A percentile compares a stretch with the other conserved stretches of the same genome.
phyloP scores from a whole-genome alignment of 192 early-diverging fungal genomes.

The Helicostylum pulchrum region DNA sequence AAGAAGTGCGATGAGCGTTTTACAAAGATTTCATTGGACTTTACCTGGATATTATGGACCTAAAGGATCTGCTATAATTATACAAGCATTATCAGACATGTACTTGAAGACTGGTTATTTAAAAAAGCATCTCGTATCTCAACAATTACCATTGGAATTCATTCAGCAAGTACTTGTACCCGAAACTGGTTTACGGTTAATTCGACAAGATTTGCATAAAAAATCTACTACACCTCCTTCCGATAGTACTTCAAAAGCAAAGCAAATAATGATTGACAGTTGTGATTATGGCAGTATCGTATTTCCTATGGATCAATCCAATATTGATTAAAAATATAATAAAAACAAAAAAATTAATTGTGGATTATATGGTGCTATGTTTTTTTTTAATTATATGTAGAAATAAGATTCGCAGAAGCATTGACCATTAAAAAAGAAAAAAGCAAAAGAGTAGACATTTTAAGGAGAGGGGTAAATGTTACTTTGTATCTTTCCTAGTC shows the following conservation, averaged over 20 bases:
- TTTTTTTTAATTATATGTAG: too few species aligned
- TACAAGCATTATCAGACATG: conserved; percentile 28
- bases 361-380: too few species aligned
- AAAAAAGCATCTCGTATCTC: conserved; percentile 26
- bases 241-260: neutral
- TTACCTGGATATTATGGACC: conserved; percentile 58
- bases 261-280: conserved; percentile 21
- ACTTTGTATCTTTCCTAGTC: too few species aligned
- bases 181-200: conserved; percentile 45
- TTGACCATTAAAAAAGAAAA: too few species aligned
- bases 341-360: too few species aligned
- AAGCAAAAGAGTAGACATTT: too few species aligned
- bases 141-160: conserved; percentile 49
- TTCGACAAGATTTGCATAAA: conserved; percentile 36
- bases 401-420: too few species aligned
- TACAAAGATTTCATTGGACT: conserved; percentile 41
- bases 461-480: too few species aligned
- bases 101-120: conserved; percentile 38
- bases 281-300: conserved; percentile 14
- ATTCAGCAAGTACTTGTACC: conserved; percentile 54
- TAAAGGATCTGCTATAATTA: conserved; percentile 39
- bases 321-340: too few species aligned
- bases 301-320: neutral
- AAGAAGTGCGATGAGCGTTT: conserved; percentile 37
- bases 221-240: neutral